phyloP scores from a whole-genome alignment of 129 eudicot genomes.

The Helianthus tuberosus region DNA sequence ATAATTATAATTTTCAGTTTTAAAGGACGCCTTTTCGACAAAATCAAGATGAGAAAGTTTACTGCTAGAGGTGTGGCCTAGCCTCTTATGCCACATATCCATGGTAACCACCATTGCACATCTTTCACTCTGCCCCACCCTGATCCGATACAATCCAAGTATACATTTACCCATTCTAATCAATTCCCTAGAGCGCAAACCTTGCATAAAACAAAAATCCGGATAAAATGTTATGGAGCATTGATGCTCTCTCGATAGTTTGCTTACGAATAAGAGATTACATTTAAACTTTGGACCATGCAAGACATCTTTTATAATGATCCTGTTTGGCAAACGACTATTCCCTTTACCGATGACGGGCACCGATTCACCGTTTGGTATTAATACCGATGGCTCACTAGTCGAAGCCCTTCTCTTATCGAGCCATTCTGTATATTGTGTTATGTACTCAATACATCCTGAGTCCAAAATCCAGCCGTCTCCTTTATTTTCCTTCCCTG shows the following conservation, averaged over 20 bases:
- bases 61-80: too few species aligned
- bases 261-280: too few species aligned
- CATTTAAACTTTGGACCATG: too few species aligned
- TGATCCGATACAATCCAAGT: background rate
- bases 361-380: background rate
- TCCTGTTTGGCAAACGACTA: background rate
- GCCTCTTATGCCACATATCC: background rate
- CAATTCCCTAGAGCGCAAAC: too few species aligned
- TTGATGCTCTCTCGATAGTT: background rate
- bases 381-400: background rate
- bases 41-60: background rate
- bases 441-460: background rate
- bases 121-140: background rate
- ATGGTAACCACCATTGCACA: background rate
- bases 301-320: background rate
- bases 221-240: background rate
- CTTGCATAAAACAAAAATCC: too few species aligned
- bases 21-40: background rate
- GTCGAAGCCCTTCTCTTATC: background rate
- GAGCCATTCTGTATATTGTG: background rate
- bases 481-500: background rate
- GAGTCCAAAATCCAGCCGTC: constrained; percentile 1
- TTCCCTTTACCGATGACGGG: background rate
- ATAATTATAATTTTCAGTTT: background rate
- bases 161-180: background rate